Conservation (phyloP, 169 alveolate species). For the Plasmodium billcollinsi region DNA sequence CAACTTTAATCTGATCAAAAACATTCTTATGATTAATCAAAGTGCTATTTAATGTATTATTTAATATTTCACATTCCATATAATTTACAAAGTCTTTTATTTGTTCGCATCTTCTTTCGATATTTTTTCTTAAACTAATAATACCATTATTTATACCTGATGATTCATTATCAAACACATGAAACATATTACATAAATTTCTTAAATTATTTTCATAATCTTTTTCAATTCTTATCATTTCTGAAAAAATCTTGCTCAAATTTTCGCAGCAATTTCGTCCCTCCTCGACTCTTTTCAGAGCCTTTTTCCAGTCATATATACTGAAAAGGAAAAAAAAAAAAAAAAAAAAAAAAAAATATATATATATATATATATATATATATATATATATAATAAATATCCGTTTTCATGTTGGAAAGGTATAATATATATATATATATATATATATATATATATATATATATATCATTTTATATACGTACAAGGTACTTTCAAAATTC, state of each 20-base stretch:
- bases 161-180: conserved; percentile 37
- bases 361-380: not conserved
- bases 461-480: not conserved
- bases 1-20: conserved; percentile 46
- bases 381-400: conserved; percentile 5
- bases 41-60: conserved; percentile 49
- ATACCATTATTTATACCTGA: conserved; percentile 58
- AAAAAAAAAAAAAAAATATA: not conserved
- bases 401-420: not conserved
- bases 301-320: conserved; percentile 56
- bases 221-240: conserved; percentile 45
- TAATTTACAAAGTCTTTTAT: conserved; percentile 61
- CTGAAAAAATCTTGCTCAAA: conserved; percentile 22
- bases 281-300: conserved; percentile 51
- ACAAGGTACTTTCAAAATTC: conserved; percentile 52
- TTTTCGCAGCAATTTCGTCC: conserved; percentile 57
- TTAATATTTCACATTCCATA: conserved; percentile 47
- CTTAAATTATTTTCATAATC: conserved; percentile 47
- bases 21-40: conserved; percentile 55
- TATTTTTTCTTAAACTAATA: conserved; percentile 37
- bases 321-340: conserved; percentile 9
- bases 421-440: not conserved
- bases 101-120: conserved; percentile 71
- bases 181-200: conserved; percentile 32
- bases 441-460: not conserved